phyloP scores from a whole-genome alignment of 768 basidiomycete species.

The Russula sp. region DNA sequence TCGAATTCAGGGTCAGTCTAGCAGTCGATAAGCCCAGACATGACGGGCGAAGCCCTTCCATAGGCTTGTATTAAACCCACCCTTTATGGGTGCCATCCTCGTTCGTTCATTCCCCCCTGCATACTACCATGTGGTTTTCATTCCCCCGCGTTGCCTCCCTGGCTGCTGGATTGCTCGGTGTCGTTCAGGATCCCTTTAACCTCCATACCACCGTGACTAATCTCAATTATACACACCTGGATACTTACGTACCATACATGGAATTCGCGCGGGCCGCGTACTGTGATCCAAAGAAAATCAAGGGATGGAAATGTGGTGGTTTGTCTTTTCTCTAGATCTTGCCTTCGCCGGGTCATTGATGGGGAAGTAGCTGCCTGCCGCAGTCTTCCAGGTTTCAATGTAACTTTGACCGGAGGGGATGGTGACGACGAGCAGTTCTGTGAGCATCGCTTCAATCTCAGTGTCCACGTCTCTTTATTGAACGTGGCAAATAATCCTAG shows the following conservation, averaged over 20 bases:
- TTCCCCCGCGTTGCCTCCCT: slow-evolving; percentile 8
- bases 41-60: too few relatives aligned
- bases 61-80: neutral
- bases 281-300: slow-evolving; percentile 42
- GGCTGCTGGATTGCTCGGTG: neutral
- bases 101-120: neutral
- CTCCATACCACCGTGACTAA: slow-evolving; percentile 25
- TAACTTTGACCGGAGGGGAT: slow-evolving; percentile 48
- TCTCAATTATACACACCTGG: slow-evolving; percentile 37
- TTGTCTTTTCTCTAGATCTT: slow-evolving; percentile 24
- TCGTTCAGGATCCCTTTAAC: slow-evolving; percentile 10
- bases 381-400: slow-evolving; percentile 42
- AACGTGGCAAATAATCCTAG: slow-evolving; percentile 10
- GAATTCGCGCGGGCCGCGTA: slow-evolving; percentile 58
- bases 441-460: slow-evolving; percentile 31
- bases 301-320: slow-evolving; percentile 49
- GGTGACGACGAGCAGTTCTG: slow-evolving; percentile 49
- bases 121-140: slow-evolving; percentile 10
- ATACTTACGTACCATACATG: slow-evolving; percentile 46
- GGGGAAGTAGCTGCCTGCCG: slow-evolving; percentile 41
- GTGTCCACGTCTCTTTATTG: neutral
- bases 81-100: neutral
- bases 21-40: too few relatives aligned
- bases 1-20: too few relatives aligned
- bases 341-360: neutral